Base-by-base conservation (phyloP, 441 rosid genomes). In the Populus trichocarpa region DNA sequence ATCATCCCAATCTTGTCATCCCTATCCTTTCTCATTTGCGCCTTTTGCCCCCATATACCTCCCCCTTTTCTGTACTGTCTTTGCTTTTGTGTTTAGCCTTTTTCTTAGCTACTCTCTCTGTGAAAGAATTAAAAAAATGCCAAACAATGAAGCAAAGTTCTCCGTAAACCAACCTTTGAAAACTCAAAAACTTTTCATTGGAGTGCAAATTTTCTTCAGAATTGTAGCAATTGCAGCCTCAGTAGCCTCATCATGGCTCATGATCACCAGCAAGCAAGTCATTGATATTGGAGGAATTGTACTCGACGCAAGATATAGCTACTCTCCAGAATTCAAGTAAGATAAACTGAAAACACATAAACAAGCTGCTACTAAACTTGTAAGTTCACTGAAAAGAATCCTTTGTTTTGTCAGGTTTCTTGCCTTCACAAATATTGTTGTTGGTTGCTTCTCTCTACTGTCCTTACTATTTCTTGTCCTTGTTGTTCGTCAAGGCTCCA, bases 381-480 rank as follows among this genome's bases (percentile, higher is more conserved):
- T 3, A 23, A 22, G 28, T 11, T 61, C 22, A 61, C 25, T 8
- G 25, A 61, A 61, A n/a, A 61, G 25, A 61, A 61, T 67, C 38
- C 30, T 67, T 2, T 23, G 0, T 30, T 16, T 18, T 68, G 2
- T 38, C 92, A 91, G 95, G 91, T 91, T 89, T 82, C 84, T 85
- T 30, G 89, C 81, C 20, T 40, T 36, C 59, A 88, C 88, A 30
- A 88, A 88, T 71, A 71, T 79, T 23, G 18, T 84, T 35, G 88
- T 84, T 2, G 42, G 83, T 69, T 86, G 50, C 20, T 76, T 82
- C 61, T 71, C 87, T 32, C 8, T 78, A 6, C 75, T 88, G 2
- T 88, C 96, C 57, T 70, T 88, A 70, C 0, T 86, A 50, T 79
- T 75, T 26, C 68, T 84, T 35, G 18, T 82, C 57, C 8, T 81